Percentiles rank a stretch among this genome's conserved stretches.
These are phyloP conservation scores for Globisporangium canariense DNA, from an alignment of 352 stramenopile genomes.

Conservation along the genomic window DNA sequence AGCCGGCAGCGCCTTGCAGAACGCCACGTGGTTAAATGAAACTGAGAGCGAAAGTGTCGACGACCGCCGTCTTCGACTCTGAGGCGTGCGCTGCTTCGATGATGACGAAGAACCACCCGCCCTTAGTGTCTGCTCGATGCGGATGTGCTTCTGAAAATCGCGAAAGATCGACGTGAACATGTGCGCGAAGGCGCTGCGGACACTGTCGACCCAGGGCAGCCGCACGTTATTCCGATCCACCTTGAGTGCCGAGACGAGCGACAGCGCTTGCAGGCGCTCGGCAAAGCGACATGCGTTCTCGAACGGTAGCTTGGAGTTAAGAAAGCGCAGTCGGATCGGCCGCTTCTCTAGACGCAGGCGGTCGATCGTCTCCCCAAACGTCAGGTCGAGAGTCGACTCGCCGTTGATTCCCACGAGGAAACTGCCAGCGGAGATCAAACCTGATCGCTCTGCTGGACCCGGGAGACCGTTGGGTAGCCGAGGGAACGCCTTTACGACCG, in stretches of 20 bases:
- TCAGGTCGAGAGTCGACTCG: slow-evolving; percentile 53
- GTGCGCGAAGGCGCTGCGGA: slow-evolving; percentile 53
- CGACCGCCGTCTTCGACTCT: slow-evolving; percentile 29
- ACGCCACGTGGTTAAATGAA: slow-evolving; percentile 48
- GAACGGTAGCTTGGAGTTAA: slow-evolving; percentile 46
- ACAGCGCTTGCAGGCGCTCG: slow-evolving; percentile 48
- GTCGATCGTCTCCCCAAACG: slow-evolving; percentile 63
- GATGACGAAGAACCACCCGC: background rate
- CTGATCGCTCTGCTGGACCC: slow-evolving; percentile 59
- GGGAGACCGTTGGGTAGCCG: slow-evolving; percentile 52
- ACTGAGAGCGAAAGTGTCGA: slow-evolving; percentile 46
- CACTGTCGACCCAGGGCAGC: slow-evolving; percentile 55
- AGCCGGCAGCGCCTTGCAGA: slow-evolving; percentile 26
- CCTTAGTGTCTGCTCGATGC: slow-evolving; percentile 29
- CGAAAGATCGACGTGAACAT: slow-evolving; percentile 67
- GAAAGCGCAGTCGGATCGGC: slow-evolving; percentile 61
- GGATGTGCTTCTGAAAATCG: slow-evolving; percentile 49
- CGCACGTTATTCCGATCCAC: slow-evolving; percentile 38
- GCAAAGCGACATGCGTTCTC: slow-evolving; percentile 59
- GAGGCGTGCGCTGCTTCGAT: background rate
- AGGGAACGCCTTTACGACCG: slow-evolving; percentile 67
- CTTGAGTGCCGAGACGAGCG: slow-evolving; percentile 47
- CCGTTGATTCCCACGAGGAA: slow-evolving; percentile 75
- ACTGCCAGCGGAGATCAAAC: slow-evolving; percentile 44
- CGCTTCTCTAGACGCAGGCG: slow-evolving; percentile 39